Percentiles rank a stretch among this genome's conserved stretches.
Conservation (phyloP, 2,329 filamentous ascomycete genomes). For the Lecanicillium sp. region DNA sequence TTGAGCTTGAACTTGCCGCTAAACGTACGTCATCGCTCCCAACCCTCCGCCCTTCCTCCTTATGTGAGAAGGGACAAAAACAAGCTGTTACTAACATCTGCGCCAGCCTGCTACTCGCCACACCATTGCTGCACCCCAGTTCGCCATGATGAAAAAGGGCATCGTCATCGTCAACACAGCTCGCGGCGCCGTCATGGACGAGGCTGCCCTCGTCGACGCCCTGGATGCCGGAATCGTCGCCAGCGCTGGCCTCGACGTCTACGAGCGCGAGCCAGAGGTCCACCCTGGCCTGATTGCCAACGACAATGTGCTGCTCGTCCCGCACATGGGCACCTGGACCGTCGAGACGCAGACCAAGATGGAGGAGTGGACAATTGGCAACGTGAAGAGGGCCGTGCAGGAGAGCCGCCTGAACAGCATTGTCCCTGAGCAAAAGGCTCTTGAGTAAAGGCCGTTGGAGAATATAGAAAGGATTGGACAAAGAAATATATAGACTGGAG, state of each 20-base stretch:
- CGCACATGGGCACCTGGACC: slow-evolving; percentile 83
- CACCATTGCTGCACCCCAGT: slow-evolving; percentile 64
- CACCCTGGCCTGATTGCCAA: slow-evolving; percentile 67
- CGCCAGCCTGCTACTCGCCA: slow-evolving; percentile 56
- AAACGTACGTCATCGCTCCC: slow-evolving; percentile 52
- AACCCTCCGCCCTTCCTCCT: background rate
- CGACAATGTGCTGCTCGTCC: slow-evolving; percentile 64
- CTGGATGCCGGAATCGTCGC: slow-evolving; percentile 62
- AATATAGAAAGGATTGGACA: background rate
- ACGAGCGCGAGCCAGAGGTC: slow-evolving; percentile 70
- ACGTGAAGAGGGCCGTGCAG: slow-evolving; percentile 56
- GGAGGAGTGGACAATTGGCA: slow-evolving; percentile 70
- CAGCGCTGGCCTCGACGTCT: slow-evolving; percentile 72
- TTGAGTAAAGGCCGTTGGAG: slow-evolving; percentile 13
- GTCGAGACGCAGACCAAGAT: slow-evolving; percentile 57
- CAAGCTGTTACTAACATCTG: background rate
- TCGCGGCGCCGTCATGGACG: slow-evolving; percentile 74
- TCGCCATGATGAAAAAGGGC: slow-evolving; percentile 69
- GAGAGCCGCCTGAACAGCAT: slow-evolving; percentile 57
- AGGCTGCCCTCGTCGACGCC: slow-evolving; percentile 68
- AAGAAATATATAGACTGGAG: slow-evolving; percentile 6
- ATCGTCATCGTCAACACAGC: slow-evolving; percentile 77
- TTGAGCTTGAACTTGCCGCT: slow-evolving; percentile 74
- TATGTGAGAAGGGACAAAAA: background rate
- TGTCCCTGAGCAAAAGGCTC: slow-evolving; percentile 59